phyloP scores from a whole-genome alignment of 306 rosid genomes.

The Malus asiatica region DNA sequence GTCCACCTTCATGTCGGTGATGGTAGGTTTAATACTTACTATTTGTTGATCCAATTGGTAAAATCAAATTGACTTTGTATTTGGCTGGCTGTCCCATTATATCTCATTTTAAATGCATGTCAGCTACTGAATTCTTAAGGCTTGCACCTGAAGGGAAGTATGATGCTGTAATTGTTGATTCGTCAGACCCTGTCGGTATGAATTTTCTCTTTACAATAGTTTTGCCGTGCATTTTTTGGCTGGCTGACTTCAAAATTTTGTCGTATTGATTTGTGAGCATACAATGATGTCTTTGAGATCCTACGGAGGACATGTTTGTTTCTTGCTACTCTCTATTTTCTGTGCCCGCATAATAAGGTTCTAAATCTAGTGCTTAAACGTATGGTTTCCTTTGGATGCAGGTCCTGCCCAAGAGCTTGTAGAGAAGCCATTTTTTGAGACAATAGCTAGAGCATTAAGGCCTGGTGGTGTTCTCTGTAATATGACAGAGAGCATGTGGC shows the following conservation, averaged over 20 bases:
- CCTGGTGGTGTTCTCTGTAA: slow-evolving; percentile 97
- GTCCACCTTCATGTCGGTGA: slow-evolving; percentile 89
- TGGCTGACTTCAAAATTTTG: too few species aligned
- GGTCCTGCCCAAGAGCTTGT: slow-evolving; percentile 99
- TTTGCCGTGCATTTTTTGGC: background rate
- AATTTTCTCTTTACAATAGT: slow-evolving; percentile 1
- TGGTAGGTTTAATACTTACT: slow-evolving; percentile 36
- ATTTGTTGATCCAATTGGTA: slow-evolving; percentile 9
- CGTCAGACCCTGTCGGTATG: slow-evolving; percentile 97
- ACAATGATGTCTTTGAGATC: too few species aligned
- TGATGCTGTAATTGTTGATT: slow-evolving; percentile 91
- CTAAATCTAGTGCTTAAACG: background rate
- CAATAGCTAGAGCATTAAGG: slow-evolving; percentile 80
- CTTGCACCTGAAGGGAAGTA: slow-evolving; percentile 61
- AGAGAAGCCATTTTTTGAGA: slow-evolving; percentile 91
- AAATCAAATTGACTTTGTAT: background rate
- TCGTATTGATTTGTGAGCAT: too few species aligned
- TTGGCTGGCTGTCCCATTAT: background rate
- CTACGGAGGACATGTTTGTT: background rate
- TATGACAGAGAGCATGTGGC: slow-evolving; percentile 99
- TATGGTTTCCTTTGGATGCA: slow-evolving; percentile 21
- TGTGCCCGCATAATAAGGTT: background rate
- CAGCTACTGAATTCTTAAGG: slow-evolving; percentile 80
- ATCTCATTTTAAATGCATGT: slow-evolving; percentile 12
- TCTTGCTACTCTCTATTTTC: background rate